These are phyloP conservation scores for Penicillium sp. DNA, from an alignment of 2,329 filamentous ascomycete genomes.

Conservation along the genomic window DNA sequence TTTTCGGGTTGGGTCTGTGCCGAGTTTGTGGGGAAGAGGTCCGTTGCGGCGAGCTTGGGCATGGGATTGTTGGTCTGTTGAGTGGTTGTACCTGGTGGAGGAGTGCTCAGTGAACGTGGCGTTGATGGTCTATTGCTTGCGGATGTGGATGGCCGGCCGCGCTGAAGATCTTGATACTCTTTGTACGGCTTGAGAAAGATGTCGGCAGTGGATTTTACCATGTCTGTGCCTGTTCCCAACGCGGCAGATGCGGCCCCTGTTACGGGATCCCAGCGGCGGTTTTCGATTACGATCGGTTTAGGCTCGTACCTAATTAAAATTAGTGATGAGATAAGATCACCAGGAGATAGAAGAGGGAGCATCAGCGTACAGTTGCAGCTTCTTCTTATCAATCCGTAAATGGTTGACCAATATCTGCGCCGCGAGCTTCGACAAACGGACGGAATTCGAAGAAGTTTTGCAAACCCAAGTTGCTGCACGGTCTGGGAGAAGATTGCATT, in stretches of 20 bases:
- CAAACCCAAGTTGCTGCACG: conserved; percentile 38
- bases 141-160: neutral
- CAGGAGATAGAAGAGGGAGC: neutral
- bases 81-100: neutral
- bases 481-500: conserved; percentile 31
- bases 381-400: conserved; percentile 24
- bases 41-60: neutral
- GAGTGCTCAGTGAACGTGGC: neutral
- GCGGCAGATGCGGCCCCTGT: conserved; percentile 34
- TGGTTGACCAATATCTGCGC: conserved; percentile 32
- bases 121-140: neutral
- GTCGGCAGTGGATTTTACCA: conserved; percentile 31
- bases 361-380: conserved; percentile 28
- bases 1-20: neutral
- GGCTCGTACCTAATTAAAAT: conserved; percentile 27
- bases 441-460: conserved; percentile 6
- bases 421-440: conserved; percentile 32
- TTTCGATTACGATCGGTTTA: conserved; percentile 39
- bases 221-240: conserved; percentile 31
- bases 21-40: neutral
- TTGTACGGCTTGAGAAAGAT: conserved; percentile 37
- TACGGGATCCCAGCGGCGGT: conserved; percentile 41
- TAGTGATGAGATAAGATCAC: neutral
- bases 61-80: neutral
- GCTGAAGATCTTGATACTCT: conserved; percentile 24